phyloP scores from a whole-genome alignment of 257 asterid species.

The Solanum chaucha region DNA sequence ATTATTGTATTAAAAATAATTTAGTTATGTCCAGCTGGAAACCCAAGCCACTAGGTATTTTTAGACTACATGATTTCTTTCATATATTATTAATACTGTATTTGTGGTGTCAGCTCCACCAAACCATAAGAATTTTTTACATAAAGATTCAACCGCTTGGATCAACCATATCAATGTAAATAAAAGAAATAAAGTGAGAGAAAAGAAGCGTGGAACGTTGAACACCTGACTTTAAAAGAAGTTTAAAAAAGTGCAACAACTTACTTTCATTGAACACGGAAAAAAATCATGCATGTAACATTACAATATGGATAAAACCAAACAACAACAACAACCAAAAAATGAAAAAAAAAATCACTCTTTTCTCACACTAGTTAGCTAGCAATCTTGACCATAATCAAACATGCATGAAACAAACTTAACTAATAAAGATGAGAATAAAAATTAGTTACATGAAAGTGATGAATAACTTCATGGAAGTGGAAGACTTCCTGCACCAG shows the following conservation, averaged over 20 bases:
- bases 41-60: too few species aligned
- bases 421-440: background rate
- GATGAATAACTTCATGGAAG: constrained; percentile 13
- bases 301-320: background rate
- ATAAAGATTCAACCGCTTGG: too few species aligned
- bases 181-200: background rate
- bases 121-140: too few species aligned
- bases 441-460: background rate
- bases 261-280: background rate
- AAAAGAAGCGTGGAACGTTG: background rate
- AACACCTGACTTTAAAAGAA: background rate
- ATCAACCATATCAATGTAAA: background rate
- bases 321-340: background rate
- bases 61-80: too few species aligned
- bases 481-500: constrained; percentile 12
- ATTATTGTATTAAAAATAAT: too few species aligned
- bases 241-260: background rate
- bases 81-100: too few species aligned
- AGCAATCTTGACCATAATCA: background rate
- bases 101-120: too few species aligned
- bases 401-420: background rate
- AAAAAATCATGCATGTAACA: background rate
- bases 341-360: background rate
- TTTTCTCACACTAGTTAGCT: background rate
- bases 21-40: too few species aligned